A percentile compares a stretch with the other conserved stretches of the same genome.
Evolutionary conservation across 768 basidiomycete species (phyloP).

Genomic region (Lactarius sanguifluus): DNA sequence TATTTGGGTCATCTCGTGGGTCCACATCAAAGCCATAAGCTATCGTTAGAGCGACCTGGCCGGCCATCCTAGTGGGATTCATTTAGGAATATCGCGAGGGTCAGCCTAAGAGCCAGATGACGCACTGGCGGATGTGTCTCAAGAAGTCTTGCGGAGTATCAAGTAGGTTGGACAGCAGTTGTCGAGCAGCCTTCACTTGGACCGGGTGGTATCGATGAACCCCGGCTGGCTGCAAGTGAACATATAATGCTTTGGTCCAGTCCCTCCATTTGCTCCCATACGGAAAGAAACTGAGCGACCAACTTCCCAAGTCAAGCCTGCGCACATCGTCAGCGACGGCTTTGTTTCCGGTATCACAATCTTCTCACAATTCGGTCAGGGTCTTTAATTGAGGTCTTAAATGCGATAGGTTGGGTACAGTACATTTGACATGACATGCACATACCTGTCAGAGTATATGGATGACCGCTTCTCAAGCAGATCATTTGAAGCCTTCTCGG

Average conservation of each 20-base stretch:
- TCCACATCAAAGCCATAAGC: constrained; percentile 47
- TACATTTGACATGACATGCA: neutral
- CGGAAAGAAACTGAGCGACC: constrained; percentile 41
- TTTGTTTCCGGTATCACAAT: neutral
- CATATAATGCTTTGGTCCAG: constrained; percentile 42
- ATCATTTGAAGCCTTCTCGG: constrained; percentile 34
- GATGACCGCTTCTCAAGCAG: constrained; percentile 36
- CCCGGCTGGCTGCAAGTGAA: constrained; percentile 41
- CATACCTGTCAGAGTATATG: constrained; percentile 37
- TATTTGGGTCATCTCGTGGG: constrained; percentile 44
- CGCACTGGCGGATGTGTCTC: constrained; percentile 40
- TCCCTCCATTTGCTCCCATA: constrained; percentile 45
- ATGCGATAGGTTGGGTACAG: neutral
- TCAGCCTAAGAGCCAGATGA: neutral
- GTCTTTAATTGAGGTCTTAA: constrained; percentile 31
- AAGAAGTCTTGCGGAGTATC: constrained; percentile 42
- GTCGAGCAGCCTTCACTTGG: constrained; percentile 35
- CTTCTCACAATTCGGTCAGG: constrained; percentile 32
- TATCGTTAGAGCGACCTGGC: constrained; percentile 40
- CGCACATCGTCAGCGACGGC: constrained; percentile 5
- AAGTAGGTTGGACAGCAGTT: constrained; percentile 38
- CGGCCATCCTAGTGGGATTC: constrained; percentile 30
- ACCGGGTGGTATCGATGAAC: constrained; percentile 35
- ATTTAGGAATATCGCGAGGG: neutral
- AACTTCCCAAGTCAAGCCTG: constrained; percentile 45